phyloP scores from a whole-genome alignment of 1,284 basidiomycete genomes.

The Bjerkandera adusta region DNA sequence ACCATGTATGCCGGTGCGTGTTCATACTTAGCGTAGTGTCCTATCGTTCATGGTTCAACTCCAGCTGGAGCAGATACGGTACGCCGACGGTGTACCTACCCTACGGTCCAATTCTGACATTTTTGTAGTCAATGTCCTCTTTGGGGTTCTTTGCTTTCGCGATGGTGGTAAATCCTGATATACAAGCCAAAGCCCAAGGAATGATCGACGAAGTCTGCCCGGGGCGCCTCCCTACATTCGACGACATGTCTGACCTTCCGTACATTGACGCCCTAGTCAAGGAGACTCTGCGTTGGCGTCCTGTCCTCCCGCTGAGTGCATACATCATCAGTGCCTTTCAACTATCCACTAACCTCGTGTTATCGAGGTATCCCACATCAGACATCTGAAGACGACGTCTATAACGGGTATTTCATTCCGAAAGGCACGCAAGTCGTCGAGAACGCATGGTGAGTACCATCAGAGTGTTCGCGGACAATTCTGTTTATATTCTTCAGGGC shows the following conservation, averaged over 20 bases:
- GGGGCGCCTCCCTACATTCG: slow-evolving; percentile 31
- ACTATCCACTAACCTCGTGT: not conserved
- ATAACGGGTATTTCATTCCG: slow-evolving; percentile 26
- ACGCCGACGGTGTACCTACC: not conserved
- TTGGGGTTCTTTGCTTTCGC: no score
- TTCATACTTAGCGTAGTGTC: slow-evolving; percentile 10
- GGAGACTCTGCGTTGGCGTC: slow-evolving; percentile 31
- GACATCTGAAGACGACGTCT: slow-evolving; percentile 16
- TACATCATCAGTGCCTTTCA: not conserved
- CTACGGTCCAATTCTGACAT: not conserved
- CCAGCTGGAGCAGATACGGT: slow-evolving; percentile 7
- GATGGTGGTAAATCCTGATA: slow-evolving; percentile 22
- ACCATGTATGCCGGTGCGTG: slow-evolving; percentile 12
- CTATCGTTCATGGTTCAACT: not conserved
- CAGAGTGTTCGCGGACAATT: no score
- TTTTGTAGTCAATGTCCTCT: no score
- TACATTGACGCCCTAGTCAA: slow-evolving; percentile 36
- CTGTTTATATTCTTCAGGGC: slow-evolving; percentile 19
- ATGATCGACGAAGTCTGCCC: slow-evolving; percentile 36
- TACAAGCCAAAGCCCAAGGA: slow-evolving; percentile 30
- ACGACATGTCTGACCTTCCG: slow-evolving; percentile 31
- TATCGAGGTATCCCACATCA: slow-evolving; percentile 9
- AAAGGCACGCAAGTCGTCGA: slow-evolving; percentile 14
- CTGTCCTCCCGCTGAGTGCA: slow-evolving; percentile 6
- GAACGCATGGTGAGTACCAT: slow-evolving; percentile 33